These are phyloP conservation scores for Lipomyces yamadae DNA, from an alignment of 805 yeast genomes.

Conservation along the genomic window DNA sequence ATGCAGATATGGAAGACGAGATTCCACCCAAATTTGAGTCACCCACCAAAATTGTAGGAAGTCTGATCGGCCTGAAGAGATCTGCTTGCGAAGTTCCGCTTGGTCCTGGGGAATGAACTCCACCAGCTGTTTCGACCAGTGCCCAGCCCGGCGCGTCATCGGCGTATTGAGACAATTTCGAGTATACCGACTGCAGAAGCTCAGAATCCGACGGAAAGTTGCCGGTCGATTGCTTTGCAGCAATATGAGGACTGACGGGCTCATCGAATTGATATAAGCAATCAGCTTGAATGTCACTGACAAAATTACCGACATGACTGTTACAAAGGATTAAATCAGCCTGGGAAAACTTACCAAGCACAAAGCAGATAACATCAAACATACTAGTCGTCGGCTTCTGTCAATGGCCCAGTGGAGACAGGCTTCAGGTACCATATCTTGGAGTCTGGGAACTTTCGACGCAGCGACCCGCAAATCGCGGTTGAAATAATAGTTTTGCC, in stretches of 20 bases:
- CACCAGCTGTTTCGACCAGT: constrained; percentile 4
- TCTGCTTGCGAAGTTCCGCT: constrained; percentile 5
- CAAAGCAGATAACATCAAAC: constrained; percentile 15
- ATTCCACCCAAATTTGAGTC: constrained; percentile 7
- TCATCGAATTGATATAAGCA: constrained; percentile 8
- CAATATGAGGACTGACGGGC: constrained; percentile 7
- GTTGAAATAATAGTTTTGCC: constrained; percentile 41
- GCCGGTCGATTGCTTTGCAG: constrained; percentile 1
- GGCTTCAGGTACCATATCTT: constrained; percentile 38
- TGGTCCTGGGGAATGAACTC: constrained; percentile 6
- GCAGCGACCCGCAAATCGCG: constrained; percentile 18
- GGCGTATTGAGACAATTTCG: constrained; percentile 6
- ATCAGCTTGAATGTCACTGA: neutral
- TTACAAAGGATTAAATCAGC: neutral
- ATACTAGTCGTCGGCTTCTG: constrained; percentile 34
- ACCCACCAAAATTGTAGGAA: neutral
- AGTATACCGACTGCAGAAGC: neutral
- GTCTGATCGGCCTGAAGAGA: constrained; percentile 8
- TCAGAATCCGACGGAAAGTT: neutral
- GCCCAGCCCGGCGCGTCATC: constrained; percentile 3
- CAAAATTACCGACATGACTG: neutral
- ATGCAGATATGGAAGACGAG: constrained; percentile 8
- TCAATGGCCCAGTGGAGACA: constrained; percentile 38
- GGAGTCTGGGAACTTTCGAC: constrained; percentile 1
- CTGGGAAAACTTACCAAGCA: neutral